phyloP scores from a whole-genome alignment of 2,329 filamentous ascomycete species.

The Phialophora tarda region DNA sequence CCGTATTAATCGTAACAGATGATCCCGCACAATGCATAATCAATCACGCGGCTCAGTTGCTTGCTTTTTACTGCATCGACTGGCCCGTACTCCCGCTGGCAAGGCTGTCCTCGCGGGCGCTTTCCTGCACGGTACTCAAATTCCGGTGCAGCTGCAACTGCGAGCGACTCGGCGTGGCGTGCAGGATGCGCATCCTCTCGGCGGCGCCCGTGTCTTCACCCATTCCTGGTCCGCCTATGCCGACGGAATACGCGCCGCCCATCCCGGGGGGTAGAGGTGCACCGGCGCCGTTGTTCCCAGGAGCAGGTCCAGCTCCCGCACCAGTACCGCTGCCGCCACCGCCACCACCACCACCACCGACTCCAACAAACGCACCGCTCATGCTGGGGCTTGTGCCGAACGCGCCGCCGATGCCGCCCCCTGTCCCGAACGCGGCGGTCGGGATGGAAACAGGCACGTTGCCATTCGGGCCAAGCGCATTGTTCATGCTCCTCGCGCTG shows the following conservation, averaged over 20 bases:
- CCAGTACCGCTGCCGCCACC: neutral
- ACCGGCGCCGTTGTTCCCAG: neutral
- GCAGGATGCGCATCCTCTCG: constrained; percentile 7
- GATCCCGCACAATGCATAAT: too few species aligned
- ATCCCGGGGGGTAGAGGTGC: neutral
- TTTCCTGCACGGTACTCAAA: constrained; percentile 22
- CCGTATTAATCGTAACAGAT: too few species aligned
- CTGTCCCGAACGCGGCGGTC: neutral
- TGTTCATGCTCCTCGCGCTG: constrained; percentile 9
- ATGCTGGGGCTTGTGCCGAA: neutral
- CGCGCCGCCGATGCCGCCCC: neutral
- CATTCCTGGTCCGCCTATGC: neutral
- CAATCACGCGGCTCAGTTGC: too few species aligned
- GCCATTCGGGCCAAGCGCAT: neutral
- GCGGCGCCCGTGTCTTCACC: neutral
- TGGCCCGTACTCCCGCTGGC: neutral
- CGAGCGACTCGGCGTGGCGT: constrained; percentile 18
- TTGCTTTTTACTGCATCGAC: neutral
- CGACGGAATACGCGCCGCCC: neutral
- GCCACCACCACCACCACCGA: too few species aligned
- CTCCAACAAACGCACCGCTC: neutral
- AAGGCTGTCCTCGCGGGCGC: neutral
- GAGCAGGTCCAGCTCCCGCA: neutral
- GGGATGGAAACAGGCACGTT: neutral
- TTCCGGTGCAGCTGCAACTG: constrained; percentile 15